Percentiles rank a stretch among this genome's conserved stretches.
phyloP scores from a whole-genome alignment of 192 early-diverging fungal species.

The Entomortierella lignicola region DNA sequence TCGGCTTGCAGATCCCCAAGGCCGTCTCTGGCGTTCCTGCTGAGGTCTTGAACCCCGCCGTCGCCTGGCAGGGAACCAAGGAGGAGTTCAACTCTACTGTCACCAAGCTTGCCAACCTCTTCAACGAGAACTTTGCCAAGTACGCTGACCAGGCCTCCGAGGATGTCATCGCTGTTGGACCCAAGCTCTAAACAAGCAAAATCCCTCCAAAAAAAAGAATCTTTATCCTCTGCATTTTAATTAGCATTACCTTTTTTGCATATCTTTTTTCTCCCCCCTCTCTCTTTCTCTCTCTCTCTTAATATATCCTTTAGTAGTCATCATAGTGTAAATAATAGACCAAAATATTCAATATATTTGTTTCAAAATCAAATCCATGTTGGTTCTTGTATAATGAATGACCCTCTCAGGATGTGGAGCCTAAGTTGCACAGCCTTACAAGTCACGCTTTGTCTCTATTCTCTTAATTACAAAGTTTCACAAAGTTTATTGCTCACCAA shows the following conservation, averaged over 20 bases:
- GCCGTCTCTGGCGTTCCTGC: slow-evolving; percentile 78
- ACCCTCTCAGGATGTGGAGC: too few relatives aligned
- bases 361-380: too few relatives aligned
- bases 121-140: slow-evolving; percentile 90
- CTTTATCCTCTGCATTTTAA: background rate
- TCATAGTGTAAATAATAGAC: slow-evolving; percentile 18
- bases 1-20: slow-evolving; percentile 91
- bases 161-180: slow-evolving; percentile 80
- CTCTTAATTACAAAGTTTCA: too few relatives aligned
- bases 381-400: too few relatives aligned
- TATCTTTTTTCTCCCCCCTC: background rate
- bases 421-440: too few relatives aligned
- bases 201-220: slow-evolving; percentile 1
- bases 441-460: too few relatives aligned
- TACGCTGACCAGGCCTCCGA: slow-evolving; percentile 79
- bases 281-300: background rate
- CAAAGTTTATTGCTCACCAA: too few relatives aligned
- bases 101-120: slow-evolving; percentile 83
- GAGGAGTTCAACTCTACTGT: slow-evolving; percentile 74
- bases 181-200: slow-evolving; percentile 56
- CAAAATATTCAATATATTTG: too few relatives aligned
- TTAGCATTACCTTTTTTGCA: slow-evolving; percentile 6
- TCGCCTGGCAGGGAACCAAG: slow-evolving; percentile 84
- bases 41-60: slow-evolving; percentile 88
- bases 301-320: background rate